phyloP scores from a whole-genome alignment of 2,329 filamentous ascomycete genomes.

The Immersiporthe knoxdaviesiana region DNA sequence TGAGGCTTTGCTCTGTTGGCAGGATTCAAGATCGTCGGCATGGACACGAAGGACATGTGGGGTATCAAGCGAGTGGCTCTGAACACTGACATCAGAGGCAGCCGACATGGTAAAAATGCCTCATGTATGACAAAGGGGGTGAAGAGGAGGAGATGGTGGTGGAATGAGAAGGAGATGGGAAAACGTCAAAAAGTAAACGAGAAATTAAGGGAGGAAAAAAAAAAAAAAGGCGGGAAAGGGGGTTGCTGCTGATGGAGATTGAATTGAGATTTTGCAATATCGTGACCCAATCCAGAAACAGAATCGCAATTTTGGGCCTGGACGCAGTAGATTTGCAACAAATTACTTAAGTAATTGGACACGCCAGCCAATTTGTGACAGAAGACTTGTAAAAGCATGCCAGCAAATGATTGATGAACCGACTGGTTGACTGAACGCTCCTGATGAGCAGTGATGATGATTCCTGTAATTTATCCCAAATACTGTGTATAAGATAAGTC shows the following conservation, averaged over 20 bases:
- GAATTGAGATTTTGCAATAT: background rate
- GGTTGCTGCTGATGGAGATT: background rate
- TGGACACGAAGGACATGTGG: background rate
- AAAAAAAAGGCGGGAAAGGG: background rate
- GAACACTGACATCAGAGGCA: background rate
- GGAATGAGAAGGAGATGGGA: too few relatives aligned
- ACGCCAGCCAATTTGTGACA: too few relatives aligned
- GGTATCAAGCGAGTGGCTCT: background rate
- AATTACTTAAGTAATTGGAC: too few relatives aligned
- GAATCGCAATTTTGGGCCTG: background rate
- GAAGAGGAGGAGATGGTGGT: too few relatives aligned
- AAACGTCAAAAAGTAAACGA: background rate
- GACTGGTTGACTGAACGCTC: too few relatives aligned
- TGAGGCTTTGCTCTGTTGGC: background rate
- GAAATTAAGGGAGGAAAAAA: background rate
- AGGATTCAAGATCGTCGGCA: conserved; percentile 1
- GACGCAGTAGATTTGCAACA: background rate
- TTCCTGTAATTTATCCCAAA: background rate
- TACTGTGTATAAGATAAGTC: background rate
- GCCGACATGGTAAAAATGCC: background rate
- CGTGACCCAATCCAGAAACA: background rate
- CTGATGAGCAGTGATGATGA: background rate
- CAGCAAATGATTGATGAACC: too few relatives aligned
- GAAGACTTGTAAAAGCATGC: too few relatives aligned
- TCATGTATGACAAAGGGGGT: background rate